Conservation (phyloP, 1,284 basidiomycete genomes). For the Coniferiporia sulphurascens region DNA sequence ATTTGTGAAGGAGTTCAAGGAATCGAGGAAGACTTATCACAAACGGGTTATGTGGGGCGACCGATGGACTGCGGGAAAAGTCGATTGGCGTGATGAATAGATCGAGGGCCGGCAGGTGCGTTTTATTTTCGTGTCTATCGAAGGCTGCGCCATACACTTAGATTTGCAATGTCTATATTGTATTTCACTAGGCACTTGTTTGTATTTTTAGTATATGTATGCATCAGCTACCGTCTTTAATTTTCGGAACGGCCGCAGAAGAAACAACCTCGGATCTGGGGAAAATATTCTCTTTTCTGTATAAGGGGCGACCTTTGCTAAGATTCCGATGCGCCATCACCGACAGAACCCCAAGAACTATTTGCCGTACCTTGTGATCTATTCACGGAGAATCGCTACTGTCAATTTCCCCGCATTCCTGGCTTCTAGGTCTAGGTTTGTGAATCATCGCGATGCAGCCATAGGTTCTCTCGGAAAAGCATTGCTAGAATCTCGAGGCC, state of each 20-base stretch:
- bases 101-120: not conserved
- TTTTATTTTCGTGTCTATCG: not conserved
- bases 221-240: not conserved
- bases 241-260: not conserved
- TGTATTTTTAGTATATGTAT: not conserved
- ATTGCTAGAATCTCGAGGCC: conserved; percentile 22
- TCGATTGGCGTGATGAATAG: conserved; percentile 70
- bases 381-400: not conserved
- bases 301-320: not conserved
- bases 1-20: conserved; percentile 85
- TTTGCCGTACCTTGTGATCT: not conserved
- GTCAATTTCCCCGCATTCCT: conserved; percentile 2
- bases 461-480: conserved; percentile 16
- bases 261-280: not conserved
- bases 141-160: not conserved
- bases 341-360: not conserved
- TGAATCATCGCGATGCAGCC: not conserved
- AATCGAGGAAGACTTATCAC: conserved; percentile 81
- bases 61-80: conserved; percentile 78
- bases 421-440: not conserved
- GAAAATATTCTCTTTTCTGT: not conserved
- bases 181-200: not conserved
- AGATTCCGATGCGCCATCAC: not conserved
- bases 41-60: conserved; percentile 87
- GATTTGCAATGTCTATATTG: not conserved